A percentile compares a stretch with the other conserved stretches of the same genome.
Evolutionary conservation across 768 basidiomycete genomes (phyloP).

Genomic region (Hebeloma cylindrosporum): DNA sequence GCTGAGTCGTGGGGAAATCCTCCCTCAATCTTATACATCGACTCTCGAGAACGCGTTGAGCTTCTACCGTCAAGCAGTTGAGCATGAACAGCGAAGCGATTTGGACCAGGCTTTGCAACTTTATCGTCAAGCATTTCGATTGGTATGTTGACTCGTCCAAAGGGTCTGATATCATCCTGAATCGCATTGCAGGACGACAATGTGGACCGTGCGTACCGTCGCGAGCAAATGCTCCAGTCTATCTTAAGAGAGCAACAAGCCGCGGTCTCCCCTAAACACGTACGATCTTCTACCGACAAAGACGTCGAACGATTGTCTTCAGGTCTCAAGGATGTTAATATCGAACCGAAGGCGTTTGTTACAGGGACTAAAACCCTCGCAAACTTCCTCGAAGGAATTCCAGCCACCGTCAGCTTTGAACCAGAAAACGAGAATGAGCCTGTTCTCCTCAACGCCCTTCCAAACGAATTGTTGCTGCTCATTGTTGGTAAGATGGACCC

Average conservation of each 20-base stretch:
- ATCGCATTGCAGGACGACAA: slow-evolving; percentile 48
- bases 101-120: slow-evolving; percentile 73
- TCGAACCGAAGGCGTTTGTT: slow-evolving; percentile 22
- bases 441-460: slow-evolving; percentile 57
- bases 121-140: slow-evolving; percentile 79
- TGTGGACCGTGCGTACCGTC: slow-evolving; percentile 71
- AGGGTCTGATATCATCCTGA: slow-evolving; percentile 6
- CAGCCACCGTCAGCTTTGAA: slow-evolving; percentile 50
- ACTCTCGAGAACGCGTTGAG: slow-evolving; percentile 52
- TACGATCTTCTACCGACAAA: background rate
- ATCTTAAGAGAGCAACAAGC: slow-evolving; percentile 30
- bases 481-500: slow-evolving; percentile 69
- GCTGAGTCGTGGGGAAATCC: slow-evolving; percentile 23
- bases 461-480: slow-evolving; percentile 72
- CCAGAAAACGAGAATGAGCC: slow-evolving; percentile 67
- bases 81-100: slow-evolving; percentile 70
- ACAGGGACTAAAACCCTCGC: slow-evolving; percentile 44
- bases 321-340: slow-evolving; percentile 25
- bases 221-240: slow-evolving; percentile 49
- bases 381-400: slow-evolving; percentile 49
- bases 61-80: slow-evolving; percentile 68
- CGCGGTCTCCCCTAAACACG: slow-evolving; percentile 9
- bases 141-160: slow-evolving; percentile 34
- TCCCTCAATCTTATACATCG: slow-evolving; percentile 23
- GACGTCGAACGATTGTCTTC: slow-evolving; percentile 28